Conservation (phyloP, 140 eudicot species). For the Anethum foeniculum region DNA sequence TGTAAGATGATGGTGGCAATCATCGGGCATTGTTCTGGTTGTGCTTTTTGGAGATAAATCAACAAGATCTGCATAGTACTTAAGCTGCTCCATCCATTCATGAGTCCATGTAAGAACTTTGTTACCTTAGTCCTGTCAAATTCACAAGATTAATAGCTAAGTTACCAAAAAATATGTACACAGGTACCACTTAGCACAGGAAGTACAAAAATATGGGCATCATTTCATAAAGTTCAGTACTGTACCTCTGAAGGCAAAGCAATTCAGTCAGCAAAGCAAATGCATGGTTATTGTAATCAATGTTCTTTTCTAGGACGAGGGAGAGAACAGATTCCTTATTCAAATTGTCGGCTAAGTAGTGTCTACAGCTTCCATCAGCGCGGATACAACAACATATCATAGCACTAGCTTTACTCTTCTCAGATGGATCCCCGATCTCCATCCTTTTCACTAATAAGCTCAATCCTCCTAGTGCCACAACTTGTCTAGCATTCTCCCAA, state of each 20-base stretch:
- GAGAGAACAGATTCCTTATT: conserved; percentile 38
- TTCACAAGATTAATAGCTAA: background rate
- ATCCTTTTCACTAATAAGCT: conserved; percentile 53
- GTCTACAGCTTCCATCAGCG: conserved; percentile 76
- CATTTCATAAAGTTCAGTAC: background rate
- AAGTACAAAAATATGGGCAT: background rate
- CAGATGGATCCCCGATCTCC: conserved; percentile 42
- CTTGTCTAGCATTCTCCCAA: conserved; percentile 47
- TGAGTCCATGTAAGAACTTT: conserved; percentile 34
- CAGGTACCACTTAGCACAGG: background rate
- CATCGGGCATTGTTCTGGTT: conserved; percentile 47
- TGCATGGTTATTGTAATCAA: conserved; percentile 23
- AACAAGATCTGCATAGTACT: conserved; percentile 55
- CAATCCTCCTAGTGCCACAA: conserved; percentile 61
- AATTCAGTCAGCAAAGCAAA: conserved; percentile 50
- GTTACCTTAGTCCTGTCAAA: conserved; percentile 42
- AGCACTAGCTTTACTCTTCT: conserved; percentile 43
- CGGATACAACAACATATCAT: conserved; percentile 40
- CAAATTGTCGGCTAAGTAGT: conserved; percentile 48
- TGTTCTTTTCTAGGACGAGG: conserved; percentile 29
- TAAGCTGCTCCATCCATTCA: conserved; percentile 52
- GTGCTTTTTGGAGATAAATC: conserved; percentile 48
- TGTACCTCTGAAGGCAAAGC: conserved; percentile 59
- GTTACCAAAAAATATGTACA: background rate
- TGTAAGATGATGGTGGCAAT: conserved; percentile 59